Percentiles rank a stretch among this genome's conserved stretches.
Conservation (phyloP, 805 yeast species). For the Monosporozyma unispora region DNA sequence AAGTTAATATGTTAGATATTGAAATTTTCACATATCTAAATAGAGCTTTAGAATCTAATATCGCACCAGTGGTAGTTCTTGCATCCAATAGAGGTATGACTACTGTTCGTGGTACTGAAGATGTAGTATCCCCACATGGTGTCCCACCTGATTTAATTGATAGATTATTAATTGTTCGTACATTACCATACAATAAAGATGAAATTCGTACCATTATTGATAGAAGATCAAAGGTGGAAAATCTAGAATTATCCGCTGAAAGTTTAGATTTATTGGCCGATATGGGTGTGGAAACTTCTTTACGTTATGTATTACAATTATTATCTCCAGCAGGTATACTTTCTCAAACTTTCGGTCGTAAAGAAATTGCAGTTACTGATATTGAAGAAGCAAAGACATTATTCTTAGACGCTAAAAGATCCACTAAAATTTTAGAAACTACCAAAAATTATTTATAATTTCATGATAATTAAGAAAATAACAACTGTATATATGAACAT, state of each 20-base stretch:
- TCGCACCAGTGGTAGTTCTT: conserved; percentile 90
- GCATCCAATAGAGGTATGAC: conserved; percentile 96
- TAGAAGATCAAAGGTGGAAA: conserved; percentile 74
- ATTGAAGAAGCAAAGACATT: conserved; percentile 74
- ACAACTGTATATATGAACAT: background rate
- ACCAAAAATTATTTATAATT: conserved; percentile 28
- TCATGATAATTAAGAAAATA: background rate
- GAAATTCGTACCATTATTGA: conserved; percentile 77
- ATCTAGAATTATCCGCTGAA: conserved; percentile 51
- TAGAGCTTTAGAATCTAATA: conserved; percentile 82
- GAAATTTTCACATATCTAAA: conserved; percentile 94
- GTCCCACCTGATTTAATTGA: conserved; percentile 92
- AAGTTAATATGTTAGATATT: conserved; percentile 95
- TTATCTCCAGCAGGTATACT: conserved; percentile 85
- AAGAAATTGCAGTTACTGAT: conserved; percentile 59
- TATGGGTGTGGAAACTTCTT: conserved; percentile 67
- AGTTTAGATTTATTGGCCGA: conserved; percentile 68
- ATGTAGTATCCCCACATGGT: conserved; percentile 85
- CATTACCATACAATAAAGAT: conserved; percentile 75
- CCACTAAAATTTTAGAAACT: conserved; percentile 52
- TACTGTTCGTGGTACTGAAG: conserved; percentile 83
- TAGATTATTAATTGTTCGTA: conserved; percentile 82
- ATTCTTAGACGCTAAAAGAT: conserved; percentile 80
- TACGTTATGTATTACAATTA: conserved; percentile 87
- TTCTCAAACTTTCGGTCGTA: conserved; percentile 62